Percentiles rank a stretch among this genome's conserved stretches.
Conservation (phyloP, 768 basidiomycete genomes). For the Mycena indigotica region DNA sequence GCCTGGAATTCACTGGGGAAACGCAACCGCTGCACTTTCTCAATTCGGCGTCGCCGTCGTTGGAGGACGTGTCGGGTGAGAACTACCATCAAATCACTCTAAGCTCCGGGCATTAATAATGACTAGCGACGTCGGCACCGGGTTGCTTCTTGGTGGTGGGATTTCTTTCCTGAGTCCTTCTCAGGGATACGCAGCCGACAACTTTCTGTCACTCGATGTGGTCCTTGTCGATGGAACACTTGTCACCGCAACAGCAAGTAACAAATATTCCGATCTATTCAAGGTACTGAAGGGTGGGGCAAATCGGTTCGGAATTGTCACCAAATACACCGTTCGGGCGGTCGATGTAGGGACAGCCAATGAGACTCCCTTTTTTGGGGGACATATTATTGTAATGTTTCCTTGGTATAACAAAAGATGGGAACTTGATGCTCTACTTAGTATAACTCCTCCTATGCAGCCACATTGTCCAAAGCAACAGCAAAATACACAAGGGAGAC, state of each 20-base stretch:
- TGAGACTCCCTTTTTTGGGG: slow-evolving; percentile 44
- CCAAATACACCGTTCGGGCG: slow-evolving; percentile 41
- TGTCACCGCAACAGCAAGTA: slow-evolving; percentile 42
- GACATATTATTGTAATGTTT: slow-evolving; percentile 38
- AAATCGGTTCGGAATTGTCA: slow-evolving; percentile 48
- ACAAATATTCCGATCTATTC: slow-evolving; percentile 44
- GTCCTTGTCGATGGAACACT: slow-evolving; percentile 43
- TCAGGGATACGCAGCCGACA: slow-evolving; percentile 42
- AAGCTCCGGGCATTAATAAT: neutral
- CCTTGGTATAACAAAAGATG: neutral
- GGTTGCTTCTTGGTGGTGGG: slow-evolving; percentile 46
- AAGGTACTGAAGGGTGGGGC: slow-evolving; percentile 46
- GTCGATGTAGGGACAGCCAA: slow-evolving; percentile 39
- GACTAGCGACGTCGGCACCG: slow-evolving; percentile 41
- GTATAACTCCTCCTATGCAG: neutral
- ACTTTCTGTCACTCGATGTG: slow-evolving; percentile 41
- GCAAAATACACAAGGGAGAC: neutral
- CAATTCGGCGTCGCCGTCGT: slow-evolving; percentile 41
- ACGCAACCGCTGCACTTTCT: slow-evolving; percentile 36
- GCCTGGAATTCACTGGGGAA: slow-evolving; percentile 44
- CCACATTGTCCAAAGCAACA: neutral
- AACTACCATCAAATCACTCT: neutral
- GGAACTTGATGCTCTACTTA: neutral
- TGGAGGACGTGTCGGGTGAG: slow-evolving; percentile 29
- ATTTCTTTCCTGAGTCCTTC: slow-evolving; percentile 40